A percentile compares a stretch with the other conserved stretches of the same genome.
phyloP scores from a whole-genome alignment of 2,329 filamentous ascomycete genomes.

The Botryotinia convoluta region DNA sequence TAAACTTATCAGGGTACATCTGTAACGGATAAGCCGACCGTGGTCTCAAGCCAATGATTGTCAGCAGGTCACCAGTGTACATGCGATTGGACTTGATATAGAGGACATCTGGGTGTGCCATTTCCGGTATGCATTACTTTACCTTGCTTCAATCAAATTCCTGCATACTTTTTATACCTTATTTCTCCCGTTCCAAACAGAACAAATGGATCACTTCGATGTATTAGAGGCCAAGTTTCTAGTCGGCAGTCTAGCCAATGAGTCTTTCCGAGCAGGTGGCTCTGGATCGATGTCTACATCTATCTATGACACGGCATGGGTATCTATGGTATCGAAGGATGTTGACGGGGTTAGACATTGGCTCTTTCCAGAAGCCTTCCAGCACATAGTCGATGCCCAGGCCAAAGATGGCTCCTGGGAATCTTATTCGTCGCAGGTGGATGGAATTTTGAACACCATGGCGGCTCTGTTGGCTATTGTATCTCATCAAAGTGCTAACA shows the following conservation, averaged over 20 bases:
- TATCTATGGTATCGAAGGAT: not conserved
- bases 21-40: not conserved
- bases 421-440: not conserved
- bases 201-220: not conserved
- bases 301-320: slow-evolving; percentile 16
- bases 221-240: not conserved
- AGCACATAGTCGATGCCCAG: not conserved
- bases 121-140: not conserved
- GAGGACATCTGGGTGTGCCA: not conserved
- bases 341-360: not conserved
- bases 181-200: not conserved
- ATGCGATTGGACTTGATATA: not conserved
- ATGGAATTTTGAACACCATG: slow-evolving; percentile 16
- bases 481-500: slow-evolving; percentile 1
- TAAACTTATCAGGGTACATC: not conserved
- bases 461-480: slow-evolving; percentile 14
- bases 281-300: not conserved
- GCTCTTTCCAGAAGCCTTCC: slow-evolving; percentile 3
- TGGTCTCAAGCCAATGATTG: not conserved
- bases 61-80: not conserved
- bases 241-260: not conserved
- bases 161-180: not conserved
- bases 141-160: not conserved
- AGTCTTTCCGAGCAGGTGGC: not conserved
- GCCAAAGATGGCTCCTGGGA: not conserved